Percentiles rank a stretch among this genome's conserved stretches.
Conservation (phyloP, 2,329 filamentous ascomycete species). For the Botrytis deweyae region DNA sequence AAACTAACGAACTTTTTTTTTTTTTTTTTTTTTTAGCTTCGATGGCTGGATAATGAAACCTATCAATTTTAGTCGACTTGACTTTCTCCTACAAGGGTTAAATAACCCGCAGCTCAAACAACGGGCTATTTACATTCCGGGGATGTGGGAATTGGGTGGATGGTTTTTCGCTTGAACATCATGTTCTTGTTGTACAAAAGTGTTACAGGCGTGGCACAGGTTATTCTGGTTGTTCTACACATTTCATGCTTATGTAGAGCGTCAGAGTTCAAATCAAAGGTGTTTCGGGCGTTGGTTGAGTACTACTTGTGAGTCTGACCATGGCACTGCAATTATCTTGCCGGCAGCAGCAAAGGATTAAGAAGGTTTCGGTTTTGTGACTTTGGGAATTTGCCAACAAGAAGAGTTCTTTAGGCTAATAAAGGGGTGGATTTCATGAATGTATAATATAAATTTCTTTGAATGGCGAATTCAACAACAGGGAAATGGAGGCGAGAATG, state of each 20-base stretch:
- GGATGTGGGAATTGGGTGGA: slow-evolving; percentile 78
- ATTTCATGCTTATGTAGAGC: not conserved
- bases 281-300: not conserved
- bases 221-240: not conserved
- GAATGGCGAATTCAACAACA: not conserved
- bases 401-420: not conserved
- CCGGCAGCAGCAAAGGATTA: not conserved
- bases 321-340: not conserved
- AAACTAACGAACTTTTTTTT: slow-evolving; percentile 33
- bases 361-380: not conserved
- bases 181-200: not conserved
- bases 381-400: not conserved
- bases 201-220: not conserved
- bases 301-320: not conserved
- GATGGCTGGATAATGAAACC: slow-evolving; percentile 92
- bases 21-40: slow-evolving; percentile 54
- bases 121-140: slow-evolving; percentile 64
- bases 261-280: not conserved
- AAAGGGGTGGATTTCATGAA: not conserved
- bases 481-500: not conserved
- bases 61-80: slow-evolving; percentile 75
- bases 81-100: slow-evolving; percentile 67
- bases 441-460: not conserved
- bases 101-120: slow-evolving; percentile 57
- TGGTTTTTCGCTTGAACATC: slow-evolving; percentile 59